A percentile compares a stretch with the other conserved stretches of the same genome.
phyloP scores from a whole-genome alignment of 495 filamentous ascomycete genomes.

The Aspergillus panamensis region DNA sequence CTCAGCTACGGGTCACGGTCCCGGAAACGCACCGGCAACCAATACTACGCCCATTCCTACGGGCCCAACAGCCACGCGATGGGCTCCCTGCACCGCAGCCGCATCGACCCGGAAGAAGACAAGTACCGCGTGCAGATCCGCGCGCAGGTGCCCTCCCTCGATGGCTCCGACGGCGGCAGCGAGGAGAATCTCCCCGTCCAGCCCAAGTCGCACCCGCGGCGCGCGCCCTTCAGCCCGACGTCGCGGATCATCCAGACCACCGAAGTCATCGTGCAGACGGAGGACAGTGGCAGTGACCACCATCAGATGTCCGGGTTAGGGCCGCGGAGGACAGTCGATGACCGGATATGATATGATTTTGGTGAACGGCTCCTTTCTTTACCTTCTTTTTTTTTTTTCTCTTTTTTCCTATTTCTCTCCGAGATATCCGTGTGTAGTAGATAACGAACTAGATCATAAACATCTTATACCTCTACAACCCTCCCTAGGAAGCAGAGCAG shows the following conservation, averaged over 20 bases:
- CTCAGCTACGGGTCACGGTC: conserved; percentile 23
- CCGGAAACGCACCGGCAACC: conserved; percentile 7
- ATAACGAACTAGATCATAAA: no score
- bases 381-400: neutral
- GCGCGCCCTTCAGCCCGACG: neutral
- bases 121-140: conserved; percentile 13
- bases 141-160: conserved; percentile 1
- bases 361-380: neutral
- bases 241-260: conserved; percentile 10
- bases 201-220: neutral
- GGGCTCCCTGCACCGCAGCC: conserved; percentile 1
- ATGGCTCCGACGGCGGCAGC: conserved; percentile 8
- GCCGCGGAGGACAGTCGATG: conserved; percentile 9
- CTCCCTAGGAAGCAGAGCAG: no score
- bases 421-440: no score
- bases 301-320: neutral
- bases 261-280: conserved; percentile 8
- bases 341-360: conserved; percentile 6
- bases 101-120: conserved; percentile 8
- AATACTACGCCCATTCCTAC: conserved; percentile 14
- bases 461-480: no score
- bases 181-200: neutral
- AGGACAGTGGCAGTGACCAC: conserved; percentile 1
- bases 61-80: conserved; percentile 7
- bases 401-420: no score